Evolutionary conservation across 176 grass and related monocot species (phyloP), one percentile per base, ranked within the genome.

Genomic region (Oryza nivara): DNA sequence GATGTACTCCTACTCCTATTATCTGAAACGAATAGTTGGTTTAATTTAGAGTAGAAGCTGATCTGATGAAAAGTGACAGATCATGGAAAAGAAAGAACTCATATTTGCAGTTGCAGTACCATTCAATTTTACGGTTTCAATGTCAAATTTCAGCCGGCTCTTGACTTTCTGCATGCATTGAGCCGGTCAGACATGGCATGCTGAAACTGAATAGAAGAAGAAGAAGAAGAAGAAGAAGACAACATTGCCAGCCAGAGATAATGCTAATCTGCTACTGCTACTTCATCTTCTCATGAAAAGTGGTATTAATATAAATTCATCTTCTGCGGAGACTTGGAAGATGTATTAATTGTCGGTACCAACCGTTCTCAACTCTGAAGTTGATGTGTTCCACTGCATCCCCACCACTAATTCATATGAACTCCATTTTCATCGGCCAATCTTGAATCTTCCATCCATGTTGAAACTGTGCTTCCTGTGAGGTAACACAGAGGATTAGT

Each of bases 181-280:
- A 3, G 8, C 48, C 14, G 17, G 72, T 32, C 72, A 74, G 72
- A 32, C 1, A 32, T 52, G 46, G 14, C 46, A 19, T 51, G 72
- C 72, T 74, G 28, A 23, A 63, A 63, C 58, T 63, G 58, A 63
- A 63, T 23, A 23, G 6, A 23, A 61, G 56, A 61, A 63, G 22
- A 23, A 23, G 22, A 23, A 23, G 23, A 23, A 23, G 23, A 23
- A 26, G 26, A 26, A 22, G 6, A 63, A 10, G 56, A 22, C 19
- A 63, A 63, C 49, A 13, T 8, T 49, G 68, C 75, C 7, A 71
- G 52, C 78, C 83, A 86, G 67, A 86, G 4, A 71, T 25, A 68
- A 49, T 63, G 75, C 75, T 78, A 9, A 38, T 38, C 11, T 65
- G 45, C 16, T 9, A 16, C 3, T 9, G 6, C 3, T 16, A 85